Conservation (phyloP, 306 rosid genomes). For the Cyamopsis tetragonoloba region DNA sequence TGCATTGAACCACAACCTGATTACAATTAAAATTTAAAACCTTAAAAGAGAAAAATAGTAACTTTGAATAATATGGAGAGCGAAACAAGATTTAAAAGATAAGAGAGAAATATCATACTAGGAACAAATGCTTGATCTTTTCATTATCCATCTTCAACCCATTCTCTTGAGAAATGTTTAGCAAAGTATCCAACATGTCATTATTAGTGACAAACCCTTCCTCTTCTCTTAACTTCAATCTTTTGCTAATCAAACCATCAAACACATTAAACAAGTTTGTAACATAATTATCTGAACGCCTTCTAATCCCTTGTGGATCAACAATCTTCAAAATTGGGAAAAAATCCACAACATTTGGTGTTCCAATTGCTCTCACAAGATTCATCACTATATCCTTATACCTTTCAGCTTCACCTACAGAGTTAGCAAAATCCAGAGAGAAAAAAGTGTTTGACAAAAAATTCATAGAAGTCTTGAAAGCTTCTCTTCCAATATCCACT, state of each 20-base stretch:
- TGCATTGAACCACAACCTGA: no score
- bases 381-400: constrained; percentile 13
- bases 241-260: constrained; percentile 1
- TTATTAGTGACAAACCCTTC: neutral
- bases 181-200: constrained; percentile 45
- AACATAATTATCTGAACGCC: neutral
- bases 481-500: constrained; percentile 35
- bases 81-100: neutral
- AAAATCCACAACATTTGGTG: constrained; percentile 41
- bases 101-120: constrained; percentile 26
- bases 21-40: neutral
- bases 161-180: constrained; percentile 29
- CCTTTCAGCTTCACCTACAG: constrained; percentile 1
- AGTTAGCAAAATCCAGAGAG: constrained; percentile 35
- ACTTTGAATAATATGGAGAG: no score
- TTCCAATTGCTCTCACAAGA: constrained; percentile 30
- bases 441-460: constrained; percentile 28
- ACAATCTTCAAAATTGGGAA: constrained; percentile 33
- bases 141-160: constrained; percentile 26
- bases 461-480: constrained; percentile 26
- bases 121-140: constrained; percentile 21
- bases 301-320: constrained; percentile 41
- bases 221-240: constrained; percentile 22
- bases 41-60: neutral
- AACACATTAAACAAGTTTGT: constrained; percentile 10